These are phyloP conservation scores for Cordyceps tenuipes DNA, from an alignment of 2,329 filamentous ascomycete species.

Conservation along the genomic window DNA sequence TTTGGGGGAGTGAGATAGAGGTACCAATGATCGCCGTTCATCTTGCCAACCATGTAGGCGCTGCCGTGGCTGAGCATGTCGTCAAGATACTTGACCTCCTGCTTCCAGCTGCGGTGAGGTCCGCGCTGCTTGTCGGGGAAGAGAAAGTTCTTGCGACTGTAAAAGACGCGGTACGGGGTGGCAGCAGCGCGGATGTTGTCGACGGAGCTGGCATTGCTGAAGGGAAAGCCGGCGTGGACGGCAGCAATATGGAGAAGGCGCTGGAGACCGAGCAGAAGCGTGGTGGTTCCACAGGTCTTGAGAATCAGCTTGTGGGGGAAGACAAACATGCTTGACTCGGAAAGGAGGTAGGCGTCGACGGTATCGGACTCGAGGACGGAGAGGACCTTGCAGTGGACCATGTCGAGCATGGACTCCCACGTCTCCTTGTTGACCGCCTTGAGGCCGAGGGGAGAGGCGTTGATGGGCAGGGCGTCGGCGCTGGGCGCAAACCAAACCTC, in stretches of 20 bases:
- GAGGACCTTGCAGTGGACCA: conserved; percentile 97
- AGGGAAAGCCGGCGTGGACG: conserved; percentile 79
- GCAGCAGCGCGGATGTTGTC: conserved; percentile 67
- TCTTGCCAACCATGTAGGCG: conserved; percentile 99
- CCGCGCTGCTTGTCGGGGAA: conserved; percentile 91
- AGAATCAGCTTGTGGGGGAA: conserved; percentile 99
- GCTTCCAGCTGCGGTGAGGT: conserved; percentile 94
- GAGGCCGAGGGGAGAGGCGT: conserved; percentile 65
- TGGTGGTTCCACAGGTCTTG: conserved; percentile 97
- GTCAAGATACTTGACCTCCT: conserved; percentile 89
- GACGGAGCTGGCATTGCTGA: conserved; percentile 58
- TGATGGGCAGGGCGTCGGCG: conserved; percentile 60
- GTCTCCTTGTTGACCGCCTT: conserved; percentile 76
- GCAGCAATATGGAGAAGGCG: conserved; percentile 90
- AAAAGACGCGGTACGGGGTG: conserved; percentile 91
- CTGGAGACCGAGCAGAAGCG: conserved; percentile 78
- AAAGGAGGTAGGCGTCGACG: conserved; percentile 92
- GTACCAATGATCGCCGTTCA: conserved; percentile 99
- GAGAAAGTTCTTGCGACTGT: conserved; percentile 97
- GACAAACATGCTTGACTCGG: conserved; percentile 99
- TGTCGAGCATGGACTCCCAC: conserved; percentile 95
- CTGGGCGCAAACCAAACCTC: conserved; percentile 96
- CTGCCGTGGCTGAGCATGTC: conserved; percentile 86
- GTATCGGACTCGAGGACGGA: conserved; percentile 89
- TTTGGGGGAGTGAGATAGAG: conserved; percentile 90